Base-by-base conservation (phyloP, 352 stramenopile genomes). In the Globisporangium alternatum region DNA sequence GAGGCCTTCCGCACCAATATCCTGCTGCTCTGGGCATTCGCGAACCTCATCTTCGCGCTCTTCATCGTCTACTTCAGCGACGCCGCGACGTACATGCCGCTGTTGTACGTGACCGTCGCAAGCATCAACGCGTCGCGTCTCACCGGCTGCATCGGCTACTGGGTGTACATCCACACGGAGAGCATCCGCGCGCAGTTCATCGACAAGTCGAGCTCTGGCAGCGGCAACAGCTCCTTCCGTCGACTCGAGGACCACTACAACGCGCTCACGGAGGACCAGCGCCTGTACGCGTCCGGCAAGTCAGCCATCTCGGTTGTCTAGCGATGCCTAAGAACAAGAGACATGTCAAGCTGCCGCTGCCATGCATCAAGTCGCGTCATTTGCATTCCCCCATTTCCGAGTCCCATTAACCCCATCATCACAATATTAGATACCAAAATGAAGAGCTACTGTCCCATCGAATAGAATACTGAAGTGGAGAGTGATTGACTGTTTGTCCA, bases 1-100 rank as follows among this genome's bases (percentile, higher is more conserved):
- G 86, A 93, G 52, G 79, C 85, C 3, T 96, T 96, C 74, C 85
- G 87, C 15, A 93, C 85, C 52, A 94, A 91, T 55, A 70, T 96
- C 15, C 63, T 96, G 64, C 71, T 94, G 22, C 67, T 85, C 17
- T 96, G 87, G 87, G 77, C 83, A 8, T 91, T 93, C 47, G 77
- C 82, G 28, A 96, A 96, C 75, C 66, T 96, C 53, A 93, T 90
- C 45, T 80, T 90, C 30, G 83, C 86, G 2, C 73, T 93, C 30
- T 78, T 88, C 45, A 78, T 93, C 51, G 81, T 90, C 9, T 85
- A 83, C 58, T 88, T 94, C 45, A 66, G 81, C 31, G 76, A 56
- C 21, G 79, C 84, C 3, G 70, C 64, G 52, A 72, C 63, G 15
- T 96, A 83, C 64, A 77, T 96, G 72, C 78, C 85, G 1, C 66